These are phyloP conservation scores for Aspergillus pseudoterreus DNA, from an alignment of 2,329 filamentous ascomycete species.

Conservation along the genomic window DNA sequence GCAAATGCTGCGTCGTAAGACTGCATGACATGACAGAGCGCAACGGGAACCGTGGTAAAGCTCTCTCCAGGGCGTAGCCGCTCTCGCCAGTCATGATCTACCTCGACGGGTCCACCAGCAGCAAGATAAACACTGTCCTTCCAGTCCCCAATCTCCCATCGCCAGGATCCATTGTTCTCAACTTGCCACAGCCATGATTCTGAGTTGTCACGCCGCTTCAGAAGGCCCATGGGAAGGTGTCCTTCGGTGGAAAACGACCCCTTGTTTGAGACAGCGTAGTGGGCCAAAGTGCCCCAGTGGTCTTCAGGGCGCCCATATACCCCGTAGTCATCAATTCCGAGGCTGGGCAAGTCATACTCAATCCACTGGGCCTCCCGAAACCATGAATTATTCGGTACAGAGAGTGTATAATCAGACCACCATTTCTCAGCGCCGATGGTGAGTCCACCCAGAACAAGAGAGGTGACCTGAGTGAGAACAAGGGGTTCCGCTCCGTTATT, in stretches of 20 bases:
- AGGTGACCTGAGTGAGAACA: slow-evolving; percentile 20
- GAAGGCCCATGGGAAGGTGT: slow-evolving; percentile 29
- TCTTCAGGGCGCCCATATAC: slow-evolving; percentile 16
- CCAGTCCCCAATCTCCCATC: slow-evolving; percentile 36
- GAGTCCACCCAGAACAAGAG: slow-evolving; percentile 21
- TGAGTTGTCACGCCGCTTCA: slow-evolving; percentile 15
- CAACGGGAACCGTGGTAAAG: slow-evolving; percentile 22
- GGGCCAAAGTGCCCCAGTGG: slow-evolving; percentile 16
- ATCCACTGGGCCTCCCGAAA: slow-evolving; percentile 35
- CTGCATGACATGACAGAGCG: slow-evolving; percentile 21
- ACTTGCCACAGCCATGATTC: slow-evolving; percentile 36
- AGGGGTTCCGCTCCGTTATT: slow-evolving; percentile 15
- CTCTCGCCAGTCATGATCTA: slow-evolving; percentile 28
- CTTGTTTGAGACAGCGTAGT: slow-evolving; percentile 21
- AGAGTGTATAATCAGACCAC: slow-evolving; percentile 23
- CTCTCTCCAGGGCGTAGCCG: slow-evolving; percentile 17
- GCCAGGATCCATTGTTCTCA: slow-evolving; percentile 36
- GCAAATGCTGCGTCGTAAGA: slow-evolving; percentile 22
- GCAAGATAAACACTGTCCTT: slow-evolving; percentile 31
- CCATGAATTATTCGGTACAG: slow-evolving; percentile 27
- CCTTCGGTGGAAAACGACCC: slow-evolving; percentile 29
- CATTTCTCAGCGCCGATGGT: slow-evolving; percentile 12
- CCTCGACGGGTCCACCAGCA: slow-evolving; percentile 22
- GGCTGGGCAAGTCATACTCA: slow-evolving; percentile 19
- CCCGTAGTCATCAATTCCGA: slow-evolving; percentile 27